These are phyloP conservation scores for Fistulifera solaris DNA, from an alignment of 108 stramenopile species.

Conservation along the genomic window DNA sequence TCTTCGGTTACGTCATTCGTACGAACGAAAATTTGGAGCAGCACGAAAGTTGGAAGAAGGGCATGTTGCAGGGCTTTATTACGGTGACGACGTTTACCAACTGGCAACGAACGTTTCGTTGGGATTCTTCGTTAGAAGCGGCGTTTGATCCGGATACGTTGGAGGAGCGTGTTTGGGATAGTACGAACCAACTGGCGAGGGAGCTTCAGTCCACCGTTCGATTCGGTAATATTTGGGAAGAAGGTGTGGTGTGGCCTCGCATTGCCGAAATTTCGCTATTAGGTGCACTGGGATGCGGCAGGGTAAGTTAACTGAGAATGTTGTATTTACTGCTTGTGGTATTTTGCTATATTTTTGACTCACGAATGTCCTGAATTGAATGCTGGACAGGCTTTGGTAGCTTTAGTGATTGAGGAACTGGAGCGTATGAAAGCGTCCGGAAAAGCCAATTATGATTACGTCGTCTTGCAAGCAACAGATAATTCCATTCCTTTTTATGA, in stretches of 20 bases:
- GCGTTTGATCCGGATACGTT: conserved; percentile 65
- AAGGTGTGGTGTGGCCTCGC: conserved; percentile 87
- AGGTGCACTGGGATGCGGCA: conserved; percentile 71
- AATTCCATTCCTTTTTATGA: conserved; percentile 89
- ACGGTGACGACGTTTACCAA: conserved; percentile 86
- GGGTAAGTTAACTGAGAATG: conserved; percentile 14
- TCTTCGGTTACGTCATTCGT: conserved; percentile 68
- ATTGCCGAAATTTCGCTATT: conserved; percentile 83
- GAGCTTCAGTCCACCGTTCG: conserved; percentile 63
- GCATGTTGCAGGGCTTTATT: conserved; percentile 85
- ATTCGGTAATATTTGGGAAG: conserved; percentile 79
- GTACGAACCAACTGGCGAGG: conserved; percentile 46
- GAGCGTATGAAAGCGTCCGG: conserved; percentile 45
- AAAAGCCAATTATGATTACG: conserved; percentile 72
- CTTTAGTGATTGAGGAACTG: conserved; percentile 70
- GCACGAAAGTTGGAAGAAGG: conserved; percentile 21
- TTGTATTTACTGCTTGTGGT: background rate
- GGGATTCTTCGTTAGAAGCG: conserved; percentile 71
- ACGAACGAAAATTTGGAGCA: conserved; percentile 30
- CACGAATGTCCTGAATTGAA: background rate
- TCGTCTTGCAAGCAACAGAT: conserved; percentile 83
- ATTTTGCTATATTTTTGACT: background rate
- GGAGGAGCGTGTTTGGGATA: conserved; percentile 43
- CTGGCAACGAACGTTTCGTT: conserved; percentile 83
- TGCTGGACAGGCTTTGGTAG: conserved; percentile 37